Percentiles rank a stretch among this genome's conserved stretches.
Evolutionary conservation across 805 yeast genomes (phyloP).

Genomic region (Yarrowia alimentaria): DNA sequence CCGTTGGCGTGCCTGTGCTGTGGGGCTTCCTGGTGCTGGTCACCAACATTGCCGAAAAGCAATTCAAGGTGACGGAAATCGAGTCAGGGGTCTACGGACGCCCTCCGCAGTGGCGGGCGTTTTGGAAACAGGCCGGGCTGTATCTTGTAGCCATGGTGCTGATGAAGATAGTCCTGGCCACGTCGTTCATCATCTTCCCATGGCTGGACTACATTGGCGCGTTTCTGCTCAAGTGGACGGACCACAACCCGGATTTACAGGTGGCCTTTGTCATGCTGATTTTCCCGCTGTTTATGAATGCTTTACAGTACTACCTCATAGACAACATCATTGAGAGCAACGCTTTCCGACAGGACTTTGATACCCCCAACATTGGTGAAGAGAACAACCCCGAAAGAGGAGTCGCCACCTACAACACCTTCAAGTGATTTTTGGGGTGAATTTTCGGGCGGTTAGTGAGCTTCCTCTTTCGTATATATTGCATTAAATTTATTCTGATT

Average conservation of each 20-base stretch:
- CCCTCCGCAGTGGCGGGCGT: slow-evolving; percentile 63
- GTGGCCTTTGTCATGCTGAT: slow-evolving; percentile 80
- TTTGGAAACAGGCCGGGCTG: slow-evolving; percentile 65
- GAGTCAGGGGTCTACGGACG: slow-evolving; percentile 62
- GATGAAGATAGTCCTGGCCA: slow-evolving; percentile 62
- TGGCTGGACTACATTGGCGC: slow-evolving; percentile 68
- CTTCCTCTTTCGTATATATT: no score
- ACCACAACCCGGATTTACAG: slow-evolving; percentile 75
- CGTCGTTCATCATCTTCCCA: slow-evolving; percentile 61
- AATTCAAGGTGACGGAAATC: slow-evolving; percentile 44
- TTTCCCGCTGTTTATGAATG: slow-evolving; percentile 45
- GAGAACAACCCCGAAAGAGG: neutral
- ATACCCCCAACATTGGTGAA: slow-evolving; percentile 4
- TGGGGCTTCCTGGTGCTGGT: slow-evolving; percentile 53
- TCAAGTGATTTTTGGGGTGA: no score
- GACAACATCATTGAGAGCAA: slow-evolving; percentile 57
- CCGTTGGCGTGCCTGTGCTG: slow-evolving; percentile 84
- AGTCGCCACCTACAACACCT: slow-evolving; percentile 4
- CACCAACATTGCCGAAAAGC: slow-evolving; percentile 50
- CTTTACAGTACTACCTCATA: slow-evolving; percentile 53
- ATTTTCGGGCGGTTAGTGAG: no score
- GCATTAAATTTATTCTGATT: no score
- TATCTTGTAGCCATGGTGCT: slow-evolving; percentile 61
- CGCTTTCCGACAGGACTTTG: slow-evolving; percentile 35
- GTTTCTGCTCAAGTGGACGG: slow-evolving; percentile 79